These are phyloP conservation scores for Diaporthe batatas DNA, from an alignment of 2,329 filamentous ascomycete genomes.

Conservation along the genomic window DNA sequence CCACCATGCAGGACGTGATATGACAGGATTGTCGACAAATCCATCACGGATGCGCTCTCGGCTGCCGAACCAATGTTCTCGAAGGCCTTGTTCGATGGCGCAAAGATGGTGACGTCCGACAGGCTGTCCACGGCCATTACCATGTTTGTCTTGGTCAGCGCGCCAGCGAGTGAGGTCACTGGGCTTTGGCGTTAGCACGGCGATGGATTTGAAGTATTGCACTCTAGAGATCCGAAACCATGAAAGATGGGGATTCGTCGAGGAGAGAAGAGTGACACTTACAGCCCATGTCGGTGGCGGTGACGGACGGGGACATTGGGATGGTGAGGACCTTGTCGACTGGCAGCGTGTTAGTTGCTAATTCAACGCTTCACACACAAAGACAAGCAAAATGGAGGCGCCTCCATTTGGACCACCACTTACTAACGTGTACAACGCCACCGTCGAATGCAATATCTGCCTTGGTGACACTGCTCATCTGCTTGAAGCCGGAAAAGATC, in stretches of 20 bases:
- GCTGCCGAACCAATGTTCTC: constrained; percentile 52
- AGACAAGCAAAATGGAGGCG: too few relatives aligned
- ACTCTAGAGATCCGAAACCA: not conserved
- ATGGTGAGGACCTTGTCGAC: constrained; percentile 55
- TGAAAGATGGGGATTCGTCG: not conserved
- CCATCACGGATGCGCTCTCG: constrained; percentile 46
- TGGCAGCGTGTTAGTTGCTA: not conserved
- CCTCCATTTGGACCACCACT: not conserved
- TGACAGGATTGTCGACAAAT: constrained; percentile 50
- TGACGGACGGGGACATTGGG: constrained; percentile 50
- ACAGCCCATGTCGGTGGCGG: constrained; percentile 45
- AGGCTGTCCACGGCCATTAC: constrained; percentile 44
- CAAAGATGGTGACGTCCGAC: constrained; percentile 49
- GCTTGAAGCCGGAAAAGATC: constrained; percentile 40
- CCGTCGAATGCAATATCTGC: constrained; percentile 51
- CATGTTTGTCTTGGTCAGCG: constrained; percentile 49
- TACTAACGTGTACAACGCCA: constrained; percentile 53
- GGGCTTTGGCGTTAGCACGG: not conserved
- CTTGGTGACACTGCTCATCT: constrained; percentile 49
- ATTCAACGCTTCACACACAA: not conserved
- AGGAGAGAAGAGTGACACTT: not conserved
- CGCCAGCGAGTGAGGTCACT: constrained; percentile 53
- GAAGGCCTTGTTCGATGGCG: constrained; percentile 49
- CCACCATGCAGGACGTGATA: constrained; percentile 51
- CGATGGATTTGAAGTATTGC: not conserved